Conservation (phyloP, 2,329 filamentous ascomycete species). For the Colletotrichum tanaceti region DNA sequence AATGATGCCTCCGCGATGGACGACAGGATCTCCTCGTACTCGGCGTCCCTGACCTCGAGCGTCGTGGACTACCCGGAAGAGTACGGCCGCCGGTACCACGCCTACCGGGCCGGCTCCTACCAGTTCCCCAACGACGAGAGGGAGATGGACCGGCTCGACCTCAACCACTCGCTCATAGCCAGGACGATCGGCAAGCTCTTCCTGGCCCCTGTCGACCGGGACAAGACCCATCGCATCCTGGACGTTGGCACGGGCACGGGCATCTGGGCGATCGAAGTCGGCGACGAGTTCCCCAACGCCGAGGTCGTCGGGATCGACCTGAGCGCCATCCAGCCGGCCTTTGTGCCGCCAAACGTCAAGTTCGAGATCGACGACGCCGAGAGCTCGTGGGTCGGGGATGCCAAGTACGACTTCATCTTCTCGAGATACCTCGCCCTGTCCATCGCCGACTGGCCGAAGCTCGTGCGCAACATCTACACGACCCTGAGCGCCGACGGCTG, state of each 20-base stretch:
- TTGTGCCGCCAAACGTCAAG: conserved; percentile 69
- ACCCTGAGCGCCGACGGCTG: conserved; percentile 51
- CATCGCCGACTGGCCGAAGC: conserved; percentile 28
- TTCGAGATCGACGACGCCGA: conserved; percentile 55
- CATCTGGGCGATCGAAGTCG: conserved; percentile 56
- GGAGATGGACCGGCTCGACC: conserved; percentile 26
- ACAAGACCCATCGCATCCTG: conserved; percentile 54
- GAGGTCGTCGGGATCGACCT: conserved; percentile 29
- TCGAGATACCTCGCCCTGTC: conserved; percentile 15
- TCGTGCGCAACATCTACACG: conserved; percentile 31
- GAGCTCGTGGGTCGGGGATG: conserved; percentile 56
- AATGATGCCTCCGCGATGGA: background rate
- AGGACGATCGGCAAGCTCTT: conserved; percentile 20
- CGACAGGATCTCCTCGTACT: conserved; percentile 1
- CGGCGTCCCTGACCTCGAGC: conserved; percentile 24
- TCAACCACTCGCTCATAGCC: conserved; percentile 1
- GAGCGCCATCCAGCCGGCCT: conserved; percentile 20
- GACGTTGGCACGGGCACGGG: conserved; percentile 72
- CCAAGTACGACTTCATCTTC: conserved; percentile 50
- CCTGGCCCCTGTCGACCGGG: conserved; percentile 18
- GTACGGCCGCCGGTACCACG: conserved; percentile 2
- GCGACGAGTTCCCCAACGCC: conserved; percentile 3
- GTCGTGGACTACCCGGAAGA: conserved; percentile 26
- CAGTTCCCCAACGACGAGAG: conserved; percentile 51
- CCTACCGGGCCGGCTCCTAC: conserved; percentile 41